Evolutionary conservation across 2,329 filamentous ascomycete species (phyloP).

Genomic region (Shiraia bambusicola): DNA sequence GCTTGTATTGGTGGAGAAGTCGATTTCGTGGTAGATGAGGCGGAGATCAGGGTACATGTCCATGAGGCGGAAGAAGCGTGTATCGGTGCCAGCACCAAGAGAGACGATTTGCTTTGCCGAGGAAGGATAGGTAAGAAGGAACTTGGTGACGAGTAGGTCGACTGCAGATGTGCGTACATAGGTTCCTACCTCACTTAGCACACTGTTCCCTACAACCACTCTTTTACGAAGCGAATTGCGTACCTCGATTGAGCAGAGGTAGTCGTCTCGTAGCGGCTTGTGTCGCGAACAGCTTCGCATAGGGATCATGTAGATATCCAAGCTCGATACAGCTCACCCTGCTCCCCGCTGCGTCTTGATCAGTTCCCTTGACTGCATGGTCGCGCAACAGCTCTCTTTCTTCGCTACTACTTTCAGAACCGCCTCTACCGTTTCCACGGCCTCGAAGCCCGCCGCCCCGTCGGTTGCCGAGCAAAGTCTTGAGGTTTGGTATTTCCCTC

Average conservation of each 20-base stretch:
- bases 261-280: constrained; percentile 64
- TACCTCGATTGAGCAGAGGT: constrained; percentile 93
- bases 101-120: constrained; percentile 77
- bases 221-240: constrained; percentile 19
- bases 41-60: constrained; percentile 45
- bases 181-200: constrained; percentile 63
- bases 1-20: constrained; percentile 75
- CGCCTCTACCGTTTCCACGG: constrained; percentile 46
- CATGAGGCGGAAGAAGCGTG: constrained; percentile 77
- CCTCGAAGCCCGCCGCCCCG: constrained; percentile 52
- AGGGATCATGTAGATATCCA: constrained; percentile 82
- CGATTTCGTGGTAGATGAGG: constrained; percentile 86
- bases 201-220: neutral
- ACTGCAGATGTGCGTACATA: constrained; percentile 86
- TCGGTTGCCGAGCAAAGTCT: constrained; percentile 57
- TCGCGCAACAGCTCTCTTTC: constrained; percentile 58
- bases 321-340: constrained; percentile 83
- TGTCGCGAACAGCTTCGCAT: constrained; percentile 68
- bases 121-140: constrained; percentile 56
- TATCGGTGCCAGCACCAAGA: constrained; percentile 91
- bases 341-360: constrained; percentile 86
- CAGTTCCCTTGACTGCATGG: constrained; percentile 79
- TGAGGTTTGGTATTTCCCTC: constrained; percentile 76
- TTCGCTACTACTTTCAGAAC: constrained; percentile 24
- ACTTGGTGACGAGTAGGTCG: constrained; percentile 72